Evolutionary conservation across 2,329 filamentous ascomycete genomes (phyloP), one percentile per base, ranked within the genome.

Genomic region (Venturia pyrina): DNA sequence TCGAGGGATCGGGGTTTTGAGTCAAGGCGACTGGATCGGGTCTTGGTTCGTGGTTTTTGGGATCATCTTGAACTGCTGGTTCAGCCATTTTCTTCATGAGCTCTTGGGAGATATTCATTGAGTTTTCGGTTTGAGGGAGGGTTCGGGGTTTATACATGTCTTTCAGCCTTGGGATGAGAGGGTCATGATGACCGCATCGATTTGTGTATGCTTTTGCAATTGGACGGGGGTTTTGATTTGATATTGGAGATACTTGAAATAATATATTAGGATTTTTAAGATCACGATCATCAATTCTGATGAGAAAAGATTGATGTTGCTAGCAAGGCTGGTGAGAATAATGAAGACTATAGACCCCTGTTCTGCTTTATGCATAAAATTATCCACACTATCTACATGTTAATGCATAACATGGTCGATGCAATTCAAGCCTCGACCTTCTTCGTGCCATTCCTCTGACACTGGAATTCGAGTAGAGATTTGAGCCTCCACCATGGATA

Each of bases 1-100:
- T 67, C 8, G 70, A 70, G 3, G 68, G 64, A 66, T 72, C 69
- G 13, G 68, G 37, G 56, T 75, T 72, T 62, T 68, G 65, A 0
- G 75, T 75, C 3, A 75, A 67, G 3, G 68, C 68, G n/a, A 73
- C 68, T 2, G 74, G 74, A 32, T 69, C 66, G 21, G 67, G 67
- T 24, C 41, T 50, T 8, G 17, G 21, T 64, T 69, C 68, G 53
- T 69, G 66, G 57, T 68, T 41, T 53, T 53, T 53, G 21, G 48
- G 48, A 21, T 53, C 21, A 57, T 62, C 56, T 63, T 64, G 44
- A 67, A 62, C 11, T 21, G 37, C 43, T 62, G 28, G 34, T 13
- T 41, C 62, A 21, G 62, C 17, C 34, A 48, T 48, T 34, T 2
- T 48, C 24, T 48, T 32, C 6, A 19, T 56, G n/a, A 24, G 32